These are phyloP conservation scores for Fonsecaea multimorphosa DNA, from an alignment of 2,329 filamentous ascomycete species.

Conservation along the genomic window DNA sequence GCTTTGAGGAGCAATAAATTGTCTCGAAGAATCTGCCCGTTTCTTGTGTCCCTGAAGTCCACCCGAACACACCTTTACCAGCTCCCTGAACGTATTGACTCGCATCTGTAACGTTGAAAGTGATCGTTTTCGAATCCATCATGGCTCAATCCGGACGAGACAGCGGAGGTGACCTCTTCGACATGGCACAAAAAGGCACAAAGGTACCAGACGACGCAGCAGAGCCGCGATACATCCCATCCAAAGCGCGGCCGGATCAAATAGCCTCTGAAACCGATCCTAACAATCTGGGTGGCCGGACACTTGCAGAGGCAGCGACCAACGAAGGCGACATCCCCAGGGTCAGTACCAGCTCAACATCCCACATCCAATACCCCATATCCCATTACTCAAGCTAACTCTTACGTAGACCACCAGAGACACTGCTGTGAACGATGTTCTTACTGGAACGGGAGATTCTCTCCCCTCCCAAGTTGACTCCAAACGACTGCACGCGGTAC, in stretches of 20 bases:
- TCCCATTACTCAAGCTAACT: conserved; percentile 3
- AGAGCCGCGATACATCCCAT: conserved; percentile 54
- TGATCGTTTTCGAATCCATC: not conserved
- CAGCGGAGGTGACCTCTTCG: conserved; percentile 48
- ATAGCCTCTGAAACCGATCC: conserved; percentile 45
- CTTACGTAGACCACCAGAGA: conserved; percentile 42
- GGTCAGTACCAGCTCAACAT: conserved; percentile 29
- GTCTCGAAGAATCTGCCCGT: not conserved
- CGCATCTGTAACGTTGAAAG: not conserved
- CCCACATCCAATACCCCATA: not conserved
- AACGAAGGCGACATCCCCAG: conserved; percentile 57
- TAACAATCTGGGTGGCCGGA: conserved; percentile 46
- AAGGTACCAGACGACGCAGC: conserved; percentile 54
- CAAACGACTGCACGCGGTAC: conserved; percentile 47
- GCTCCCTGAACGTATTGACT: not conserved
- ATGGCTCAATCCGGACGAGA: conserved; percentile 38
- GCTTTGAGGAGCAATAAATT: conserved; percentile 1
- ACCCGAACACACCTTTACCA: not conserved
- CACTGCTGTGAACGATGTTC: conserved; percentile 46
- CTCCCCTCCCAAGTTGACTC: conserved; percentile 48
- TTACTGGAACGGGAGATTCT: conserved; percentile 51
- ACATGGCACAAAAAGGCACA: conserved; percentile 50
- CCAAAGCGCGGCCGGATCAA: conserved; percentile 57
- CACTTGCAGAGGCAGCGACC: conserved; percentile 53
- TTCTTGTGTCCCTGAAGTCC: not conserved